Percentiles rank a stretch among this genome's conserved stretches.
Evolutionary conservation across 2,329 filamentous ascomycete genomes (phyloP).

Genomic region (Teratosphaeria gauchensis): DNA sequence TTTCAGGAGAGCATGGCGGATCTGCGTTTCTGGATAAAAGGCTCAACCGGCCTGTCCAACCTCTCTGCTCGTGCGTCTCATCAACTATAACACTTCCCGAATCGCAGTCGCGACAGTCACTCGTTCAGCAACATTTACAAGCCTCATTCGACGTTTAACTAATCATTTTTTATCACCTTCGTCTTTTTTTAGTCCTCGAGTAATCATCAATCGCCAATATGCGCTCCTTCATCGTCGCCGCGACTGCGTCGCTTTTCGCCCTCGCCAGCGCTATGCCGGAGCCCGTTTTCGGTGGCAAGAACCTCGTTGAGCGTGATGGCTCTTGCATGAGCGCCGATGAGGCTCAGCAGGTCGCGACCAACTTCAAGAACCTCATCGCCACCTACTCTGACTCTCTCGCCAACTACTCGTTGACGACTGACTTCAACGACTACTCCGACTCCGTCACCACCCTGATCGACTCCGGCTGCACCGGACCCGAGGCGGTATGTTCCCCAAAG

Average conservation of each 20-base stretch:
- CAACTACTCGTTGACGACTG: conserved; percentile 16
- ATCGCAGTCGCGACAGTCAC: background rate
- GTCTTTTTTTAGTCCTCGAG: background rate
- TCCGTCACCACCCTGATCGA: conserved; percentile 27
- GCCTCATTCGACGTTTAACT: background rate
- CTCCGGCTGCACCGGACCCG: conserved; percentile 19
- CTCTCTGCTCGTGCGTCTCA: background rate
- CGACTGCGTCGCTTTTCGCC: conserved; percentile 3
- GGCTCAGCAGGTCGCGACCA: conserved; percentile 15
- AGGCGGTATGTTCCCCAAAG: conserved; percentile 17
- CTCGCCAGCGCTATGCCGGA: background rate
- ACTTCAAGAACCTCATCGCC: conserved; percentile 24
- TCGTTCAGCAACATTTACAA: background rate
- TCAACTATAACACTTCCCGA: background rate
- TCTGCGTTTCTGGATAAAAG: background rate
- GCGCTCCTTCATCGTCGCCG: conserved; percentile 2
- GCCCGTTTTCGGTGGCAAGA: conserved; percentile 1
- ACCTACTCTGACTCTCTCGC: conserved; percentile 22
- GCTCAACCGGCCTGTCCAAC: background rate
- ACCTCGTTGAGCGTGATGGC: background rate
- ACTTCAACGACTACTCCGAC: conserved; percentile 27
- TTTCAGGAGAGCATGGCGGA: conserved; percentile 1
- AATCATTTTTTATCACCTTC: background rate
- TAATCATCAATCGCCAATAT: background rate
- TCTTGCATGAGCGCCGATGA: conserved; percentile 16